Conservation (phyloP, 495 filamentous ascomycete species). For the Stereocaulon alpinum region DNA sequence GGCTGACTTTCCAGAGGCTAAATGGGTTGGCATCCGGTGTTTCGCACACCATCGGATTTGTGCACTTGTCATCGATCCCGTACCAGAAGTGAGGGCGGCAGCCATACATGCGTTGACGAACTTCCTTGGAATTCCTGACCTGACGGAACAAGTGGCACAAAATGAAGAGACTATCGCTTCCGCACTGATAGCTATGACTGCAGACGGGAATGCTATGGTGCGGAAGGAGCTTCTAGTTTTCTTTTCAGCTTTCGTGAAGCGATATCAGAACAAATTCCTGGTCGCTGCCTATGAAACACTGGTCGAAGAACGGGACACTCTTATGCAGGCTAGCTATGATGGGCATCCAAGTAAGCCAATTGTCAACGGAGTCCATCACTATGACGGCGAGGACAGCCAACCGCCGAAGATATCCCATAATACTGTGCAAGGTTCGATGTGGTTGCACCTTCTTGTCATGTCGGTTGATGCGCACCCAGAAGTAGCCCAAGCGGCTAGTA, state of each 20-base stretch:
- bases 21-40: constrained; percentile 83
- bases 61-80: constrained; percentile 71
- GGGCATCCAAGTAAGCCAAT: constrained; percentile 30
- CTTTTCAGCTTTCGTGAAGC: constrained; percentile 80
- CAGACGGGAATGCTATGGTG: constrained; percentile 86
- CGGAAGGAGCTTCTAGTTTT: constrained; percentile 88
- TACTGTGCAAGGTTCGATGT: constrained; percentile 81
- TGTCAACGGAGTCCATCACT: constrained; percentile 9
- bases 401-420: constrained; percentile 54
- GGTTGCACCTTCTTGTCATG: constrained; percentile 84
- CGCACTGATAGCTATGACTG: constrained; percentile 73
- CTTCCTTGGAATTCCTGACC: constrained; percentile 86
- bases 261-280: constrained; percentile 85
- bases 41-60: constrained; percentile 69
- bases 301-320: constrained; percentile 66
- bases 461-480: constrained; percentile 93
- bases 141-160: constrained; percentile 80
- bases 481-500: constrained; percentile 69
- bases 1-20: constrained; percentile 80
- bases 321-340: constrained; percentile 38
- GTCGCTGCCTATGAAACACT: constrained; percentile 89
- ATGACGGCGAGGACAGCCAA: constrained; percentile 23
- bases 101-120: constrained; percentile 87
- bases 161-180: constrained; percentile 84
- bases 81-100: constrained; percentile 89